Evolutionary conservation across 345 rosid genomes (phyloP).

Genomic region (Erysimum cheiranthoides): DNA sequence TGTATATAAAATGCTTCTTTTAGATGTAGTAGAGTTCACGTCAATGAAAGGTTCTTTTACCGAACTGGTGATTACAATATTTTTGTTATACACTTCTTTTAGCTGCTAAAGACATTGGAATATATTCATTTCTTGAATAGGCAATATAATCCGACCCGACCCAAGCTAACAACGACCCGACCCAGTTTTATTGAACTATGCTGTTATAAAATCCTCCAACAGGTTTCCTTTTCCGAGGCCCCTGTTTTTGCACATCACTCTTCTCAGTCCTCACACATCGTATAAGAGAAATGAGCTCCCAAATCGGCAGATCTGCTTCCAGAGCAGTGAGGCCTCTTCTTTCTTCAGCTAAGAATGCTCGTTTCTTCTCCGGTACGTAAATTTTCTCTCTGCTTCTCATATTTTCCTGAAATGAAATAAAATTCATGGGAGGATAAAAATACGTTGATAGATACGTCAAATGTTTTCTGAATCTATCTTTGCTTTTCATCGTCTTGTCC

Average conservation of each 20-base stretch:
- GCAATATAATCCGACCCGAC: constrained; percentile 1
- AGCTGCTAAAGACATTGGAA: constrained; percentile 6
- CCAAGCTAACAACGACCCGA: neutral
- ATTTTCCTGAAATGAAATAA: neutral
- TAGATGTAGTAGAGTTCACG: constrained; percentile 16
- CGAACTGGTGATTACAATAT: neutral
- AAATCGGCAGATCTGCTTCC: constrained; percentile 66
- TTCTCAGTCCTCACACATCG: neutral
- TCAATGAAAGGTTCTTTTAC: constrained; percentile 19
- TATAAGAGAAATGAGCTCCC: constrained; percentile 58
- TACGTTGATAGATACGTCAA: neutral
- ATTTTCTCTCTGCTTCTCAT: neutral
- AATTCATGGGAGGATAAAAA: neutral
- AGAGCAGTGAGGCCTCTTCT: constrained; percentile 71
- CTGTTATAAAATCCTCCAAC: constrained; percentile 18
- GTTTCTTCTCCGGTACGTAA: constrained; percentile 58
- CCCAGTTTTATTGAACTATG: neutral
- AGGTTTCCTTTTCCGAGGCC: constrained; percentile 7
- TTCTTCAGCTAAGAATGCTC: constrained; percentile 49
- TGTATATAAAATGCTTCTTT: constrained; percentile 47
- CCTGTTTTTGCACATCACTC: constrained; percentile 6
- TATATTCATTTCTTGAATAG: constrained; percentile 26
- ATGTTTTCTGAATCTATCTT: neutral
- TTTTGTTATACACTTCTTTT: neutral
- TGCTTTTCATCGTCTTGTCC: neutral